A percentile compares a stretch with the other conserved stretches of the same genome.
These are phyloP conservation scores for Biancaea sappan DNA, from an alignment of 306 rosid species.

Conservation along the genomic window DNA sequence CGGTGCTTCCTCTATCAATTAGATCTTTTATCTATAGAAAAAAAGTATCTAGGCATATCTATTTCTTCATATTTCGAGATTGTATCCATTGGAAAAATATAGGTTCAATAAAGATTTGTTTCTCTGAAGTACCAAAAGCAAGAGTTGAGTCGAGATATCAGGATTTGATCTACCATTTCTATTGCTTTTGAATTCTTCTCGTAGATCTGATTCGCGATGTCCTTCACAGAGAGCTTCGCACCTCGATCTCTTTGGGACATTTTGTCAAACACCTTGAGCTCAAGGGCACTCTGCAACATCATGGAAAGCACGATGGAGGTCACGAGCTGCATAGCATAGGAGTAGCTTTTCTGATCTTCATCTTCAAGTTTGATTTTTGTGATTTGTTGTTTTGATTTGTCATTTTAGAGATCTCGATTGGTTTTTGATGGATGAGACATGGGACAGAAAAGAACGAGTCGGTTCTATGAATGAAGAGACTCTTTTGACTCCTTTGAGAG, in stretches of 20 bases:
- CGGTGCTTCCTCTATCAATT: too few species aligned
- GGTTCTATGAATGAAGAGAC: too few species aligned
- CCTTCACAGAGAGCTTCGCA: constrained; percentile 37
- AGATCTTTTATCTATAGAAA: too few species aligned
- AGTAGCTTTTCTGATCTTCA: constrained; percentile 45
- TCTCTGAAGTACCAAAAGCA: too few species aligned
- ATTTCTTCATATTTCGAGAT: too few species aligned
- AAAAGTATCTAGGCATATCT: too few species aligned
- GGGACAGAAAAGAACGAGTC: too few species aligned
- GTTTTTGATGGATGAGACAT: background rate
- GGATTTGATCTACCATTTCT: constrained; percentile 58
- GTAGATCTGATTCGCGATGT: constrained; percentile 45
- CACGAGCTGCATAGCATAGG: constrained; percentile 42
- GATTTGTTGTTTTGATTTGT: background rate
- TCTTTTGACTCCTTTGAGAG: too few species aligned
- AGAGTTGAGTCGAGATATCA: too few species aligned
- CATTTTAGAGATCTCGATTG: background rate
- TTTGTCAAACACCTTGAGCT: constrained; percentile 53
- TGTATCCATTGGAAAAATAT: too few species aligned
- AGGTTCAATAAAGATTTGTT: constrained; percentile 45
- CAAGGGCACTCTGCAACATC: constrained; percentile 46
- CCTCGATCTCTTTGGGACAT: constrained; percentile 45
- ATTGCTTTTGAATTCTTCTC: constrained; percentile 46
- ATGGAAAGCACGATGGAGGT: constrained; percentile 29
- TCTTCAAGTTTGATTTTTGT: background rate